Evolutionary conservation across 2,329 filamentous ascomycete species (phyloP).

Genomic region (Rasamsonia emersonii): DNA sequence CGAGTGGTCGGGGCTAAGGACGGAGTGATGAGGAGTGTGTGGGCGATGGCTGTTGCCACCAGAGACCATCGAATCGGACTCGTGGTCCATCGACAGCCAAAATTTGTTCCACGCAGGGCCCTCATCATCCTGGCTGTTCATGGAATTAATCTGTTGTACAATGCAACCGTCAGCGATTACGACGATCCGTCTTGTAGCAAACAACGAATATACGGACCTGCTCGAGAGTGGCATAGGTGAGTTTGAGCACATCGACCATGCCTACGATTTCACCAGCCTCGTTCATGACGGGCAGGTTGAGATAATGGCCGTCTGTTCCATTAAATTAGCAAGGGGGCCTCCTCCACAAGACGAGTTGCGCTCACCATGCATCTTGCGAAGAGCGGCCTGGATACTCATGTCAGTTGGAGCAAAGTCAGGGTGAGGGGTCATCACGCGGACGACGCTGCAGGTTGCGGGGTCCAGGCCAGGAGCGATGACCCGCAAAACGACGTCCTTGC

Average conservation of each 20-base stretch:
- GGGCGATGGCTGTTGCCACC: constrained; percentile 74
- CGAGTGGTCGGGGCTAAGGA: constrained; percentile 70
- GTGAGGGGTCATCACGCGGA: constrained; percentile 97
- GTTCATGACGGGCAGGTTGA: constrained; percentile 98
- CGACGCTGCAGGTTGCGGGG: constrained; percentile 89
- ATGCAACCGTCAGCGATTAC: constrained; percentile 3
- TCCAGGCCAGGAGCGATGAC: constrained; percentile 96
- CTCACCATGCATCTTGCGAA: constrained; percentile 98
- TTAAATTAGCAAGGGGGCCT: constrained; percentile 10
- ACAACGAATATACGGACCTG: constrained; percentile 49
- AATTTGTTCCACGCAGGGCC: constrained; percentile 99
- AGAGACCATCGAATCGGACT: constrained; percentile 93
- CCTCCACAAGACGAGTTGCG: constrained; percentile 9
- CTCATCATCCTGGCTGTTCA: constrained; percentile 79
- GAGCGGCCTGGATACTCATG: constrained; percentile 96
- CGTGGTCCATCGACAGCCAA: constrained; percentile 91
- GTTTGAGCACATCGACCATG: constrained; percentile 97
- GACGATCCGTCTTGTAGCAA: no score
- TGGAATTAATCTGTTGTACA: constrained; percentile 79
- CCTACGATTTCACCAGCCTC: constrained; percentile 93
- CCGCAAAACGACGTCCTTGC: constrained; percentile 95
- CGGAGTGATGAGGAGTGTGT: constrained; percentile 60
- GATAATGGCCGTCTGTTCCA: constrained; percentile 78
- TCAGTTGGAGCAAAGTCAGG: constrained; percentile 97
- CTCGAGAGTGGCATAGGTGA: constrained; percentile 95